Evolutionary conservation across 768 basidiomycete species (phyloP), one percentile per base, ranked within the genome.

Genomic region (Leccinum variicolor): DNA sequence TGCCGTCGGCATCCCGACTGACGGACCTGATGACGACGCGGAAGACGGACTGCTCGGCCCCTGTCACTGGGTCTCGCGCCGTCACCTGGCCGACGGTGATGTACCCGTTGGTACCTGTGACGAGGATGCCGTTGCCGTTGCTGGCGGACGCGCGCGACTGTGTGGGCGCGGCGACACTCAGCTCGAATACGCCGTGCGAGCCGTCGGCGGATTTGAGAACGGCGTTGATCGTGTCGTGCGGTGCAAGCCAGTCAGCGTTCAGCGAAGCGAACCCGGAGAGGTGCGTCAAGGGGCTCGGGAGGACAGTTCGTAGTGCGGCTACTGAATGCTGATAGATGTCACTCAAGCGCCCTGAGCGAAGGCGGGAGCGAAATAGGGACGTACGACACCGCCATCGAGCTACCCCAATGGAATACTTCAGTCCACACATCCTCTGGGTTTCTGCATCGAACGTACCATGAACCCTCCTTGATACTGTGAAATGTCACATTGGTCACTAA

Each of bases 361-460:
- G 23, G 21, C 23, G 48, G 49, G 17, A 50, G 48, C 17, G 45
- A 25, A 34, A n/a, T 39, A n/a, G 8, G 17, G 36, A 79, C 84
- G 64, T 72, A 88, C 85, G 31, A 92, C 90, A 57, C 89, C 91
- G 15, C 87, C 85, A 65, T 93, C 90, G 14, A 92, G 83, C 81
- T 92, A 67, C 31, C 63, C 7, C 2, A 50, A 23, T n/a, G 49
- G 21, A 26, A 58, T 15, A 45, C 31, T 54, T 25, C 53, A 58
- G 25, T 46, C n/a, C 6, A 17, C 29, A 48, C 34, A 6, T 41
- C 7, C 19, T 5, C 19, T 45, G 10, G 3, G 23, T 68, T 31
- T 36, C 36, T 2, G n/a, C 10, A 23, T 23, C 8, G 1, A 47
- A 69, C 88, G 75, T 63, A 92, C 86, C 75, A 93, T 64, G 75